phyloP scores from a whole-genome alignment of 495 filamentous ascomycete genomes.

The Apodospora peruviana region DNA sequence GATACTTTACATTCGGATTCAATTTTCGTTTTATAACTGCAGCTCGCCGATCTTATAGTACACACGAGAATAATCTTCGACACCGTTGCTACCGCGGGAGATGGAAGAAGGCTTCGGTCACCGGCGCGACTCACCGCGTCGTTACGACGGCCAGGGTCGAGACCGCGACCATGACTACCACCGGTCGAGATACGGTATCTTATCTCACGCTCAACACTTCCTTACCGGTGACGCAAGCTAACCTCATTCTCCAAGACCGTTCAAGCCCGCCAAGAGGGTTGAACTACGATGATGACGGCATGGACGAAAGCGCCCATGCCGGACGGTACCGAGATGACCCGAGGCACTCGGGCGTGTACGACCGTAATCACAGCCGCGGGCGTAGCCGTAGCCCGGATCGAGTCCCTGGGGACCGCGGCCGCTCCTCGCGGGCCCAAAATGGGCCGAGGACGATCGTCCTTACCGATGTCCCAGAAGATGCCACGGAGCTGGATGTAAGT shows the following conservation, averaged over 20 bases:
- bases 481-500: conserved; percentile 26
- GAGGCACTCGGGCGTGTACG: background rate
- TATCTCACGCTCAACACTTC: conserved; percentile 6
- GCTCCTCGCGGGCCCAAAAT: background rate
- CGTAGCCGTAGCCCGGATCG: background rate
- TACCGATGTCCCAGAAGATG: conserved; percentile 23
- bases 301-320: background rate
- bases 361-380: background rate
- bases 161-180: conserved; percentile 25
- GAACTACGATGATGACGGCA: conserved; percentile 26
- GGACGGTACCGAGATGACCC: background rate
- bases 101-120: no score
- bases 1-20: no score
- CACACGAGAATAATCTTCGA: no score
- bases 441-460: conserved; percentile 12
- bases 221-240: conserved; percentile 16
- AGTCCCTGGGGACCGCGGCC: background rate
- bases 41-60: no score
- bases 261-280: conserved; percentile 17
- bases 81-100: conserved; percentile 17
- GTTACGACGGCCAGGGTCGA: conserved; percentile 21
- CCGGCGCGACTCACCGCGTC: conserved; percentile 15
- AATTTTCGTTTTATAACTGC: no score
- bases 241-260: conserved; percentile 21
- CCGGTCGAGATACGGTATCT: conserved; percentile 43